Evolutionary conservation across 78 protist species (phyloP).

Genomic region (Isochrysis galbana): DNA sequence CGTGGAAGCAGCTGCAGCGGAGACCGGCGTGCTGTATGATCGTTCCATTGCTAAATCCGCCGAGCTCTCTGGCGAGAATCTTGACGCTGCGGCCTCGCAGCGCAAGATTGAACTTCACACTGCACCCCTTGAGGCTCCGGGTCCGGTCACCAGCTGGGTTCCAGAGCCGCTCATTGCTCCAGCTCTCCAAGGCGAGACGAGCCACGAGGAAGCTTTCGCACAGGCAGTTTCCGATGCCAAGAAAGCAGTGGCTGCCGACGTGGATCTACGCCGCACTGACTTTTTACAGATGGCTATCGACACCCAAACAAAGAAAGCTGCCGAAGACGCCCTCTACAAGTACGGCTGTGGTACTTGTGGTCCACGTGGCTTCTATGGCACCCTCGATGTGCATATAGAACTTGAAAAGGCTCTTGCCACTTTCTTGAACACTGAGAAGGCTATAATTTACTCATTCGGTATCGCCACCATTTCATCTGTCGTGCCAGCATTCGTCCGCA

Average conservation of each 20-base stretch:
- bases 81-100: background rate
- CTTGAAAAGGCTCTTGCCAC: slow-evolving; percentile 79
- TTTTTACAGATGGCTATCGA: background rate
- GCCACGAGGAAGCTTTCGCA: background rate
- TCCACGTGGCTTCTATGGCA: slow-evolving; percentile 98
- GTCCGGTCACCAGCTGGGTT: background rate
- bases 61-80: too few species aligned
- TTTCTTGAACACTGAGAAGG: slow-evolving; percentile 63
- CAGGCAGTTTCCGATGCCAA: background rate
- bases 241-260: background rate
- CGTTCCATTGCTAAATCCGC: too few species aligned
- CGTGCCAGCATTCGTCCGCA: slow-evolving; percentile 86
- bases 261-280: background rate
- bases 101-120: background rate
- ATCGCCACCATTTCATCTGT: slow-evolving; percentile 83
- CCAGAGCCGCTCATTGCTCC: slow-evolving; percentile 19
- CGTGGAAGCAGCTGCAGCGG: background rate
- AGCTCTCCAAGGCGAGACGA: background rate
- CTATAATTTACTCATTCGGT: slow-evolving; percentile 86
- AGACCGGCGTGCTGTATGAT: background rate
- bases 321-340: slow-evolving; percentile 47
- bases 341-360: slow-evolving; percentile 98
- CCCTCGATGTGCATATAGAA: slow-evolving; percentile 80
- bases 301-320: background rate
- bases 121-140: background rate